A percentile compares a stretch with the other conserved stretches of the same genome.
Conservation (phyloP, 306 rosid species). For the Quillaja saponaria region DNA sequence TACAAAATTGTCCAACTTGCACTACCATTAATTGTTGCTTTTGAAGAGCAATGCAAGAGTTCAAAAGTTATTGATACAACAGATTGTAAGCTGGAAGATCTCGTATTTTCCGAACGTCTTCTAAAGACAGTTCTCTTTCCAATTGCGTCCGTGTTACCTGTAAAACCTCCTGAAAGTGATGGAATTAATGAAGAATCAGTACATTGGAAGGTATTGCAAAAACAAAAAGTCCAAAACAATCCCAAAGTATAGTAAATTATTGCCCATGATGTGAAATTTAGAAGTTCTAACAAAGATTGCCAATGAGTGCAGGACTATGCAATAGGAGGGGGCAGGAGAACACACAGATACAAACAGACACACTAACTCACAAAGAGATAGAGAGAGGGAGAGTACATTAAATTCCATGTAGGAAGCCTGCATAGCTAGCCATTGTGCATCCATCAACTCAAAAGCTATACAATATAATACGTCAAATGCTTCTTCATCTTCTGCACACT, state of each 20-base stretch:
- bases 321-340: no score
- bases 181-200: slow-evolving; percentile 22
- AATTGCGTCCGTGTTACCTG: slow-evolving; percentile 73
- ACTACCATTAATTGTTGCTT: slow-evolving; percentile 12
- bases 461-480: slow-evolving; percentile 80
- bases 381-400: slow-evolving; percentile 57
- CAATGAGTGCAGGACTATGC: no score
- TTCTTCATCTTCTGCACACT: slow-evolving; percentile 73
- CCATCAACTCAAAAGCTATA: slow-evolving; percentile 91
- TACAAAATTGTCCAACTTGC: slow-evolving; percentile 28
- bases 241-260: background rate
- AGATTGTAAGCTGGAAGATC: slow-evolving; percentile 89
- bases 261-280: background rate
- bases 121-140: slow-evolving; percentile 87
- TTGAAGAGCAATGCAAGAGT: slow-evolving; percentile 19
- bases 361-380: background rate
- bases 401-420: slow-evolving; percentile 93
- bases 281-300: no score
- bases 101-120: slow-evolving; percentile 69
- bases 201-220: slow-evolving; percentile 1
- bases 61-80: slow-evolving; percentile 49
- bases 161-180: slow-evolving; percentile 72
- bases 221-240: slow-evolving; percentile 1
- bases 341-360: no score
- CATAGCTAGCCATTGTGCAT: slow-evolving; percentile 97